Percentiles rank a stretch among this genome's conserved stretches.
Evolutionary conservation across 2,329 filamentous ascomycete genomes (phyloP).

Genomic region (Alternaria sp.): DNA sequence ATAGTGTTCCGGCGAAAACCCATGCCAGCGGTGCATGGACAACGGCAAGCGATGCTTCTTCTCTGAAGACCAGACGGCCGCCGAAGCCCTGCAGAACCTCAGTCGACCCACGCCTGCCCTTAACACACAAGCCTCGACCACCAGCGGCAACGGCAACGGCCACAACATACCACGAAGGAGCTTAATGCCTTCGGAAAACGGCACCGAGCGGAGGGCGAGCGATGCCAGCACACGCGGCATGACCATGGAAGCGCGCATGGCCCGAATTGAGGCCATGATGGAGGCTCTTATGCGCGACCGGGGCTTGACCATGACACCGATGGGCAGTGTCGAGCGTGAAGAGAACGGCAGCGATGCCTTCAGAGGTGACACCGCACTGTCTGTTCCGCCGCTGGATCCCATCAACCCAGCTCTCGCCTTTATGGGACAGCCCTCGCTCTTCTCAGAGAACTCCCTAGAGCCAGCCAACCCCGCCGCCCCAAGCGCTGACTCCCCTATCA

Average conservation of each 20-base stretch:
- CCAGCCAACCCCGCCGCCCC: conserved; percentile 4
- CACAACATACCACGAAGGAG: conserved; percentile 23
- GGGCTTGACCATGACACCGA: conserved; percentile 27
- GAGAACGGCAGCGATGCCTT: conserved; percentile 24
- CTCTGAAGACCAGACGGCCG: conserved; percentile 47
- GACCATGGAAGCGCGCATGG: conserved; percentile 45
- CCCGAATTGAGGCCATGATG: conserved; percentile 45
- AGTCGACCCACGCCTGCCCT: conserved; percentile 39
- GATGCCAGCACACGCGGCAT: conserved; percentile 33
- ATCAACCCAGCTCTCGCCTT: conserved; percentile 30
- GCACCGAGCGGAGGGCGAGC: conserved; percentile 31
- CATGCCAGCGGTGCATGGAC: conserved; percentile 44
- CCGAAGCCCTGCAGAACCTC: conserved; percentile 46
- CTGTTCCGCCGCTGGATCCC: conserved; percentile 29
- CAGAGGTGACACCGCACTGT: conserved; percentile 24
- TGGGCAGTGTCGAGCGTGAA: conserved; percentile 37
- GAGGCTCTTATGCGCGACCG: conserved; percentile 42
- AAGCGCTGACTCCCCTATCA: background rate
- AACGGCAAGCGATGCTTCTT: conserved; percentile 46
- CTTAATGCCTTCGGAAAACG: conserved; percentile 27
- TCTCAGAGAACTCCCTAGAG: conserved; percentile 18
- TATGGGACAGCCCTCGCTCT: conserved; percentile 19
- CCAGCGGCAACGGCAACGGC: conserved; percentile 16
- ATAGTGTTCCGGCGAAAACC: conserved; percentile 45
- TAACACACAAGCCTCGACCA: conserved; percentile 13